Evolutionary conservation across 495 filamentous ascomycete species (phyloP), one percentile per base, ranked within the genome.

Genomic region (Neurospora sp.): DNA sequence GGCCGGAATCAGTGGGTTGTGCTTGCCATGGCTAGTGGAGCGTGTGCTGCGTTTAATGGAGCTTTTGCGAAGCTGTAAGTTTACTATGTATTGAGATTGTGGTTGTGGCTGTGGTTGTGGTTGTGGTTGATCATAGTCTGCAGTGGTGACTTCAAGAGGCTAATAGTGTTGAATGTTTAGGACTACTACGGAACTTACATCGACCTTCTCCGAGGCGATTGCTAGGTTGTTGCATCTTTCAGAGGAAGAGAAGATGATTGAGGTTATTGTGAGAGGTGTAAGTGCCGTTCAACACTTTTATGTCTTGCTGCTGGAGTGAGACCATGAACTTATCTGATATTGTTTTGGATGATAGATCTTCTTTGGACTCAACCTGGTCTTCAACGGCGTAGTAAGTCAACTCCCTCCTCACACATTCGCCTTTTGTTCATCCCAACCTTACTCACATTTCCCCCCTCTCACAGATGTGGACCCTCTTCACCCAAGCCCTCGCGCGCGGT

Each of bases 41-140:
- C 91, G 10, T 98, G 94, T 81, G 96, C 96, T 16, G 93, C 94
- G 42, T 89, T 96, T 77, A 99, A 99, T 78, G 95, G 96, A 39
- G 91, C 97, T 35, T 99, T 98, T 84, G 96, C 96, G 1, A 99
- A 98, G 82, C 84, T 99, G 93, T 96, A 86, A 78, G 88, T 84
- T 14, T 10, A 46, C 38, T 16, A 6, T 3, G 49, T 3, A 2
- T 31, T 31, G 31, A 31, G 31, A 31, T 31, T 31, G 31, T 31
- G 31, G 31, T 31, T 31, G 27, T 31, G 27, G 27, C 27, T 31
- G 27, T 31, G 27, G 27, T n/a, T n/a, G n/a, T n/a, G n/a, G 42
- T 6, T 9, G 23, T 10, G 23, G 16, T 31, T 66, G 44, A 16
- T 1, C 20, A 18, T 12, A 46, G 31, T 54, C 20, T 69, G 62